phyloP scores from a whole-genome alignment of 371 early-diverging fungal genomes.

The Lichtheimia hyalospora region DNA sequence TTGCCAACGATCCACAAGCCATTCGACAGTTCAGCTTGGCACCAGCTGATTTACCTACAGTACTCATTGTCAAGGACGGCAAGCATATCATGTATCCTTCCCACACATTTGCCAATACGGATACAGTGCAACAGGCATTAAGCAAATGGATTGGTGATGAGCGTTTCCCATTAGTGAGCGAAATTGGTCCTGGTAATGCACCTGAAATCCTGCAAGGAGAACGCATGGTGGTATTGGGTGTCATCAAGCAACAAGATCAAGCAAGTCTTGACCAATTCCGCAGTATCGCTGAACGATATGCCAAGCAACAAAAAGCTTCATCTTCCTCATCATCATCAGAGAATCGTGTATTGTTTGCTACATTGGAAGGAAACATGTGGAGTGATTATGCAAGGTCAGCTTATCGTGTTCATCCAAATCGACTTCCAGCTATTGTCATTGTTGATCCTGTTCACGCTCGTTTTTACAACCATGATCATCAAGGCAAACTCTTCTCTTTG shows the following conservation, averaged over 20 bases:
- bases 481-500: constrained; percentile 14
- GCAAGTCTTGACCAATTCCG: constrained; percentile 21
- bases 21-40: constrained; percentile 22
- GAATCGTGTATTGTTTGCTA: constrained; percentile 23
- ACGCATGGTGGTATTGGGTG: constrained; percentile 27
- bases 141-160: constrained; percentile 37
- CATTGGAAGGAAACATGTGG: constrained; percentile 19
- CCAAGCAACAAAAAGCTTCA: constrained; percentile 11
- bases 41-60: constrained; percentile 25
- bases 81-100: constrained; percentile 21
- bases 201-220: constrained; percentile 29
- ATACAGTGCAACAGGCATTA: constrained; percentile 18
- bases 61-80: constrained; percentile 40
- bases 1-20: constrained; percentile 24
- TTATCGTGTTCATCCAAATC: constrained; percentile 16
- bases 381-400: constrained; percentile 19
- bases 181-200: constrained; percentile 34
- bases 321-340: background rate
- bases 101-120: constrained; percentile 26
- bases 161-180: constrained; percentile 36
- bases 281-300: constrained; percentile 6
- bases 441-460: constrained; percentile 16
- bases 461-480: constrained; percentile 14
- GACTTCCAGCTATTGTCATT: constrained; percentile 22
- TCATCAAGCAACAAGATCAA: constrained; percentile 21